Evolutionary conservation across 257 asterid genomes (phyloP).

Genomic region (Forsythia viridissima): DNA sequence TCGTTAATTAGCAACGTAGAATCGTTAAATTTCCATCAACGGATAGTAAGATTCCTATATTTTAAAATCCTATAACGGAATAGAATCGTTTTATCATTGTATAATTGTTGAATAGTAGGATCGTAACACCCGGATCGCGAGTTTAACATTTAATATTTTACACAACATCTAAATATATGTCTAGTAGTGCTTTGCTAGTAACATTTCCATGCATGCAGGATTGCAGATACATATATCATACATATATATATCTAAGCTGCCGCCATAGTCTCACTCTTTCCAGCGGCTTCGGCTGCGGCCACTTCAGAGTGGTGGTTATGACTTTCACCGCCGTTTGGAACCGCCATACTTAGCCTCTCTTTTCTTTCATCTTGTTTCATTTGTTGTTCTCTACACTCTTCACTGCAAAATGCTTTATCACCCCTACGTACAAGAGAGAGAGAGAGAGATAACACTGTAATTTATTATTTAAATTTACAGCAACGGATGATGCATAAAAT

Average conservation of each 20-base stretch:
- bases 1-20: no score
- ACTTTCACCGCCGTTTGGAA: conserved; percentile 13
- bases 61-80: no score
- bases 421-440: conserved; percentile 26
- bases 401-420: conserved; percentile 44
- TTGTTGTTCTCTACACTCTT: conserved; percentile 44
- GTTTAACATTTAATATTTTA: no score
- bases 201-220: no score
- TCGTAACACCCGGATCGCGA: no score
- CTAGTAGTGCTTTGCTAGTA: no score
- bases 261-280: conserved; percentile 12
- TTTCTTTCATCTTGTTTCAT: conserved; percentile 39
- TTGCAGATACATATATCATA: no score
- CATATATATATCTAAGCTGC: conserved; percentile 15
- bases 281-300: conserved; percentile 13
- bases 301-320: conserved; percentile 17
- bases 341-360: conserved; percentile 25
- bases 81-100: no score
- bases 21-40: no score
- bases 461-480: neutral
- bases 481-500: neutral
- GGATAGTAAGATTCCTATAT: no score
- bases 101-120: no score
- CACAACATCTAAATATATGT: no score
- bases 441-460: neutral